Evolutionary conservation across 2,329 filamentous ascomycete species (phyloP).

Genomic region (Acrocalymma vagum): DNA sequence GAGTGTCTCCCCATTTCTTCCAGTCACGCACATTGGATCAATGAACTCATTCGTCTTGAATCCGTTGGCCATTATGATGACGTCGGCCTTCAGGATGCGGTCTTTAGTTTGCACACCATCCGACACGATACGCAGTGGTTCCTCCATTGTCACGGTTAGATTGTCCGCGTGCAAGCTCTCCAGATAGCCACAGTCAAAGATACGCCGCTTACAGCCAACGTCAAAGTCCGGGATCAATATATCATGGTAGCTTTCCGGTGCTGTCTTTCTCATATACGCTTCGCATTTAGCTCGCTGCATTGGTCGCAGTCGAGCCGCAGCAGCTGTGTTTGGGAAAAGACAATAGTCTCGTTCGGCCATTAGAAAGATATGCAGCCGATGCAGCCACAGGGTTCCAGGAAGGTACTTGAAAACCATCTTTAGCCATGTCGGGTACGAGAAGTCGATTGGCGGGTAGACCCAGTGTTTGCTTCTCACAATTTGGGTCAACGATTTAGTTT

Average conservation of each 20-base stretch:
- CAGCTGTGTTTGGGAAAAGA: no score
- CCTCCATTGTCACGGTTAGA: no score
- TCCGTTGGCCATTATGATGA: no score
- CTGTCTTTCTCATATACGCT: background rate
- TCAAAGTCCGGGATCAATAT: slow-evolving; percentile 26
- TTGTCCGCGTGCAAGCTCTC: slow-evolving; percentile 11
- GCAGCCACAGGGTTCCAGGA: slow-evolving; percentile 4
- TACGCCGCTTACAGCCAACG: slow-evolving; percentile 40
- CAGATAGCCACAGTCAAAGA: slow-evolving; percentile 32
- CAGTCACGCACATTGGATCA: no score
- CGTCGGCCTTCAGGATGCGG: no score
- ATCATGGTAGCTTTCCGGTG: slow-evolving; percentile 22
- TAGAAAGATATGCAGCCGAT: slow-evolving; percentile 6
- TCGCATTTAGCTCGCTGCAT: slow-evolving; percentile 9
- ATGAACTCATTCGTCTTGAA: no score
- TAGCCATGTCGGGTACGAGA: slow-evolving; percentile 6
- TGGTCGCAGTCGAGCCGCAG: no score
- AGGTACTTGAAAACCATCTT: slow-evolving; percentile 2
- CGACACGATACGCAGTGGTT: no score
- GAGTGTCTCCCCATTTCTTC: no score
- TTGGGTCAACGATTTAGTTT: slow-evolving; percentile 11
- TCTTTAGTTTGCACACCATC: no score
- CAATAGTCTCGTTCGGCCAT: no score
- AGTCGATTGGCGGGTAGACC: slow-evolving; percentile 8
- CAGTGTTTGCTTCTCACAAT: slow-evolving; percentile 9